These are phyloP conservation scores for Pyrenophora teres DNA, from an alignment of 2,329 filamentous ascomycete species.

Conservation along the genomic window DNA sequence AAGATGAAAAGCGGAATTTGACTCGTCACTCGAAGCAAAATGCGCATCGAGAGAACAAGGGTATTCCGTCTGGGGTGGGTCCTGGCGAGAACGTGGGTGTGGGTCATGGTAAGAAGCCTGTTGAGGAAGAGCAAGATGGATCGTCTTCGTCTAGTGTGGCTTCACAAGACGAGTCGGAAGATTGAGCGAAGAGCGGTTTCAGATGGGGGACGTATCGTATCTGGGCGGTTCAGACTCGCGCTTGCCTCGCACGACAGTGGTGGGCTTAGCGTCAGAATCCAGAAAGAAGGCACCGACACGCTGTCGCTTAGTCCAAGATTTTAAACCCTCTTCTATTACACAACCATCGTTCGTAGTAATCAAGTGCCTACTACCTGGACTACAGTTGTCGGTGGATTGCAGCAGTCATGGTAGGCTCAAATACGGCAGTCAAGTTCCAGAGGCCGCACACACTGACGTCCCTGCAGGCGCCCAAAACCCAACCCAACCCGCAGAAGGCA, in stretches of 20 bases:
- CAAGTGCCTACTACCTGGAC: too few species aligned
- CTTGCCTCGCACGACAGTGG: too few species aligned
- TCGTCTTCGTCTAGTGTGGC: not conserved
- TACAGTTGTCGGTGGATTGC: not conserved
- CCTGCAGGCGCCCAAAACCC: slow-evolving; percentile 57
- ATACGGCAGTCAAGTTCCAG: not conserved
- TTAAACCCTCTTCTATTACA: too few species aligned
- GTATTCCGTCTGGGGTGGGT: too few species aligned
- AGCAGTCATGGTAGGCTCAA: slow-evolving; percentile 16
- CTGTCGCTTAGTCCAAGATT: too few species aligned
- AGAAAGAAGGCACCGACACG: too few species aligned
- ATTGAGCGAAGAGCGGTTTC: not conserved
- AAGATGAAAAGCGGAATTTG: slow-evolving; percentile 14
- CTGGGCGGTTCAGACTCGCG: too few species aligned
- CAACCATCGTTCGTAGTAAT: too few species aligned
- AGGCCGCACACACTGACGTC: slow-evolving; percentile 13
- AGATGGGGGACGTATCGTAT: too few species aligned
- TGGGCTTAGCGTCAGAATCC: too few species aligned
- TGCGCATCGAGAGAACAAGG: not conserved
- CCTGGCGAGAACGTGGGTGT: too few species aligned
- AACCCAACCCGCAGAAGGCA: slow-evolving; percentile 63
- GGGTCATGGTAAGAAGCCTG: too few species aligned
- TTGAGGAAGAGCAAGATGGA: not conserved
- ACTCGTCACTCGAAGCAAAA: not conserved
- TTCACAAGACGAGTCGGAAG: not conserved